Evolutionary conservation across 2,329 filamentous ascomycete species (phyloP), one percentile per base, ranked within the genome.

Genomic region (Paraphaeosphaeria sporulosa): DNA sequence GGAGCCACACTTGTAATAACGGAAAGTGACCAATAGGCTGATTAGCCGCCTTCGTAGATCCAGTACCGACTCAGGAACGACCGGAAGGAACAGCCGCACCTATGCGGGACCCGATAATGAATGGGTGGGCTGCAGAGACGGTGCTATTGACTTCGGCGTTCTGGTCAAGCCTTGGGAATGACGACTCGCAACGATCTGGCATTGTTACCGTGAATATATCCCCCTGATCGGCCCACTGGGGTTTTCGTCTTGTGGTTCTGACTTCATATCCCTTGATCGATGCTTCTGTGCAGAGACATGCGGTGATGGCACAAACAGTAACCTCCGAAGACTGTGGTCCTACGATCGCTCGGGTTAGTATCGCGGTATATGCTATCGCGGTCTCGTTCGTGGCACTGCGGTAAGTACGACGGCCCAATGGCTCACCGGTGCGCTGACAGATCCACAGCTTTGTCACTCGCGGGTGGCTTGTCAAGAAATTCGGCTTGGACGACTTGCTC

Each of bases 401-500:
- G 71, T 69, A 32, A 60, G 65, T 63, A 3, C 55, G 27, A 15
- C 12, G 21, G 23, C 25, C 7, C 25, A 15, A 27, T 42, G 17
- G 5, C 12, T 42, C 27, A 12, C 55, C n/a, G 46, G 19, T 19
- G 34, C 59, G 50, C 56, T 67, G 42, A 65, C 27, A 2, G 3
- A 25, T 27, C 15, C 0, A 9, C 43, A 73, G 71, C 17, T 71
- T 71, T 42, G 62, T 68, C 44, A 71, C 71, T 10, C 66, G 71
- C 32, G 66, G 62, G 15, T 69, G 58, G 23, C 64, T 74, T 9
- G 69, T 72, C 2, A 67, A 65, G 40, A 71, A 64, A 34, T 71
- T 69, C 32, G 71, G 71, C 17, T 46, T 70, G 0, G 70, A 74
- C 42, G 71, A 73, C 23, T 55, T 68, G 15, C 68, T 74, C 55